Percentiles rank a stretch among this genome's conserved stretches.
Evolutionary conservation across 78 protist genomes (phyloP).

Genomic region (Dictyostelium intermedium): DNA sequence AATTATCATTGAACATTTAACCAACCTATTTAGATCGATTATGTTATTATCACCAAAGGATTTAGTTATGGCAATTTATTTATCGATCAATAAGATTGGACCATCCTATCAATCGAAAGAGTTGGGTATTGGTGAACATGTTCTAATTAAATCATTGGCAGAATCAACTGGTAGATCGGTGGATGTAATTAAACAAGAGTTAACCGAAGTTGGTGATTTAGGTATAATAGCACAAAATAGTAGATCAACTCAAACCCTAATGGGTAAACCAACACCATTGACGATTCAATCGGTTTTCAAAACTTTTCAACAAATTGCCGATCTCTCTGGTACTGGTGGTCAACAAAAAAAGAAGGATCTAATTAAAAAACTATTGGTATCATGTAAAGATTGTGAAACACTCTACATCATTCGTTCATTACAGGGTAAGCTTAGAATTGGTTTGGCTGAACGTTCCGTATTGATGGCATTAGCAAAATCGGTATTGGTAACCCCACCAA

Average conservation of each 20-base stretch:
- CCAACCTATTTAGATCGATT: slow-evolving; percentile 79
- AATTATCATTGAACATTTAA: slow-evolving; percentile 54
- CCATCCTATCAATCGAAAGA: slow-evolving; percentile 94
- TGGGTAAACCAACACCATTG: slow-evolving; percentile 80
- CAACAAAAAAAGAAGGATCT: slow-evolving; percentile 71
- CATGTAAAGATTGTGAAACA: slow-evolving; percentile 86
- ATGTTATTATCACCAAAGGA: slow-evolving; percentile 69
- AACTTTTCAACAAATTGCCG: slow-evolving; percentile 68
- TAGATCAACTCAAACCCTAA: background rate
- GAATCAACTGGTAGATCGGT: slow-evolving; percentile 86
- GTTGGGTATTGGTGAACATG: slow-evolving; percentile 96
- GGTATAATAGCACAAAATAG: slow-evolving; percentile 90
- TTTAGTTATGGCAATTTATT: slow-evolving; percentile 70
- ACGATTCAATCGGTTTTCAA: slow-evolving; percentile 74
- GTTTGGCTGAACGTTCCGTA: slow-evolving; percentile 95
- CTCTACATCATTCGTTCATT: slow-evolving; percentile 72
- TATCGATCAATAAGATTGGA: slow-evolving; percentile 84
- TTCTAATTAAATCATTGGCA: slow-evolving; percentile 87
- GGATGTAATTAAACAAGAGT: slow-evolving; percentile 60
- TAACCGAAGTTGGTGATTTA: slow-evolving; percentile 91
- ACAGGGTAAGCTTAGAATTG: slow-evolving; percentile 96
- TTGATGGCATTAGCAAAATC: slow-evolving; percentile 95
- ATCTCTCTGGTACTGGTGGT: slow-evolving; percentile 52
- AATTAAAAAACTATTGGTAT: slow-evolving; percentile 85
- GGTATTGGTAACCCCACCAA: slow-evolving; percentile 55